phyloP scores from a whole-genome alignment of 2,329 filamentous ascomycete genomes.

The Scedosporium apiospermum region DNA sequence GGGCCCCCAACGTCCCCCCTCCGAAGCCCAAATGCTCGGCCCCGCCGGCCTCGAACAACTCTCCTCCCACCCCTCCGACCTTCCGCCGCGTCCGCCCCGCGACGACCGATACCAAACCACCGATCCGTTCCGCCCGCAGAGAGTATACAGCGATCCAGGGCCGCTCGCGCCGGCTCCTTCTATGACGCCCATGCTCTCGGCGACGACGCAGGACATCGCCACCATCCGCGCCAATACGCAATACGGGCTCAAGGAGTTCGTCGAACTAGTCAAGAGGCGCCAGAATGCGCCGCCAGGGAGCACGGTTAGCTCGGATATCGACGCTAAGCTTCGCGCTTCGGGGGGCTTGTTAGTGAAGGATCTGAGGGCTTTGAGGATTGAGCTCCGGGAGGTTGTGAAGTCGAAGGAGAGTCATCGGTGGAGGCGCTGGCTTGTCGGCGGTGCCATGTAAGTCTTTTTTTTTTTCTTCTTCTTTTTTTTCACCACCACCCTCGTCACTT shows the following conservation, averaged over 20 bases:
- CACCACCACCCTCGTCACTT: neutral
- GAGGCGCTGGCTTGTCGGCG: conserved; percentile 43
- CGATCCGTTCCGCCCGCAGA: conserved; percentile 1
- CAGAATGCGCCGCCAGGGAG: conserved; percentile 17
- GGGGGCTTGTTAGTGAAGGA: conserved; percentile 32
- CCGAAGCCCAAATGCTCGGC: conserved; percentile 5
- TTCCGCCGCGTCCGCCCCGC: neutral
- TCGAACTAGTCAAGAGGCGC: conserved; percentile 21
- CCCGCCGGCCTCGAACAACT: neutral
- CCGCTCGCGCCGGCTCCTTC: neutral
- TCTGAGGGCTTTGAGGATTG: conserved; percentile 31
- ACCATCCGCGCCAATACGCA: conserved; percentile 24
- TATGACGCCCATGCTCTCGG: conserved; percentile 12
- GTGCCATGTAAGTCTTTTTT: conserved; percentile 33
- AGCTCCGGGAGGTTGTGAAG: conserved; percentile 33
- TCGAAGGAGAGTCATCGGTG: conserved; percentile 39
- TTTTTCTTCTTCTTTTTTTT: too few relatives aligned
- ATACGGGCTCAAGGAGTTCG: conserved; percentile 25
- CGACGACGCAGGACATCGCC: conserved; percentile 18
- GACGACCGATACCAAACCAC: neutral
- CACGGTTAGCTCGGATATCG: conserved; percentile 23
- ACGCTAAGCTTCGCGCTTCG: conserved; percentile 33
- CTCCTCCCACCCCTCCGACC: neutral
- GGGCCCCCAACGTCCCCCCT: neutral
- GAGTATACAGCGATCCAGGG: neutral